These are phyloP conservation scores for Strigomonas galati DNA, from an alignment of 208 protist species.

Conservation along the genomic window DNA sequence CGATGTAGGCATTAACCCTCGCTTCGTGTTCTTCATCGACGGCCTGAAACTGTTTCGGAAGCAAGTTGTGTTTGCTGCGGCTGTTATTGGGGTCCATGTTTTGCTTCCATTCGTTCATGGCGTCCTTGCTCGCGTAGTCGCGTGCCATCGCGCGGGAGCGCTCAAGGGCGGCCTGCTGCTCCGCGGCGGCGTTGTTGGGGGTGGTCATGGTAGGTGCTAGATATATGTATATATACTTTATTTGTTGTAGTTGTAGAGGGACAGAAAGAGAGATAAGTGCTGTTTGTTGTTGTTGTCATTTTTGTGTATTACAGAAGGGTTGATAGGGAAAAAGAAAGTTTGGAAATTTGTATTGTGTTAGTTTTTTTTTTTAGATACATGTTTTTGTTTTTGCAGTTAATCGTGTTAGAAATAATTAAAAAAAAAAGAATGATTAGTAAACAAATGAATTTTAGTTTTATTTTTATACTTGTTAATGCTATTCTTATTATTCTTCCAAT, in stretches of 20 bases:
- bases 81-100: slow-evolving; percentile 36
- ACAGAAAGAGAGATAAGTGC: slow-evolving; percentile 15
- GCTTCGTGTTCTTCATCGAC: slow-evolving; percentile 56
- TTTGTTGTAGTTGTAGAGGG: background rate
- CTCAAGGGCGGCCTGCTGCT: no score
- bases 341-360: background rate
- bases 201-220: slow-evolving; percentile 6
- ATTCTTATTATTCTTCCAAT: slow-evolving; percentile 6
- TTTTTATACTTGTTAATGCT: background rate
- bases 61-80: slow-evolving; percentile 55
- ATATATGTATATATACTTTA: background rate
- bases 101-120: slow-evolving; percentile 23
- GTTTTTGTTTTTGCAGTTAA: slow-evolving; percentile 7
- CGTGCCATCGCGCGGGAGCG: no score
- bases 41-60: slow-evolving; percentile 54
- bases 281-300: background rate
- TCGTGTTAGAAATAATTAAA: slow-evolving; percentile 6
- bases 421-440: background rate
- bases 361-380: background rate
- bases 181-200: background rate
- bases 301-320: slow-evolving; percentile 14
- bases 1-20: slow-evolving; percentile 60
- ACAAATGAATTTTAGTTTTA: no score
- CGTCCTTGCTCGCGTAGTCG: background rate
- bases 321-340: background rate